Conservation (phyloP, 2,329 filamentous ascomycete species). For the Epichloe elymi region DNA sequence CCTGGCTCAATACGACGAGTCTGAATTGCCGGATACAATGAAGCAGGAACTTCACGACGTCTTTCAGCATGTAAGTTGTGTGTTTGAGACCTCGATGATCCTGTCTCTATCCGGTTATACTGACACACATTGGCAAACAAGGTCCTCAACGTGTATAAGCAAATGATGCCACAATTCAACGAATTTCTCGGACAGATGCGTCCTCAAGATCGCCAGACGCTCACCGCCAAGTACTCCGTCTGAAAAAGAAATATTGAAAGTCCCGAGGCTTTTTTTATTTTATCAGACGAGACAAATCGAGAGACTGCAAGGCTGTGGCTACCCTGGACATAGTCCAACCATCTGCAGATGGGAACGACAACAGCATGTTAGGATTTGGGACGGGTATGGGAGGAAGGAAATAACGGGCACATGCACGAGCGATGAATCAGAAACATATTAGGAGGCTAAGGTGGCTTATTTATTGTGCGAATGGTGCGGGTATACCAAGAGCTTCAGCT, state of each 20-base stretch:
- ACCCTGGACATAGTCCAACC: neutral
- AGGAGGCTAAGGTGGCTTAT: neutral
- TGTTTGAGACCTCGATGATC: neutral
- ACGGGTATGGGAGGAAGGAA: neutral
- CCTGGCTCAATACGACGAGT: conserved; percentile 65
- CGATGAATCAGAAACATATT: neutral
- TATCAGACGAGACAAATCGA: neutral
- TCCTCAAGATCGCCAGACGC: conserved; percentile 34
- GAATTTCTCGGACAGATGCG: conserved; percentile 40
- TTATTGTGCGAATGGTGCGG: conserved; percentile 2
- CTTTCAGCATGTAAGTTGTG: conserved; percentile 57
- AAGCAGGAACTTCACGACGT: conserved; percentile 55
- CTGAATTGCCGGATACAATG: conserved; percentile 44
- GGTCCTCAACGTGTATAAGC: conserved; percentile 42
- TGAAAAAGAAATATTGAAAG: conserved; percentile 10
- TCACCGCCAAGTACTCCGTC: conserved; percentile 35
- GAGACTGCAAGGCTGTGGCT: neutral
- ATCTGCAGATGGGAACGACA: neutral
- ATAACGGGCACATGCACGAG: neutral
- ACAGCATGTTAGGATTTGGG: neutral
- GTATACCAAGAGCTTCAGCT: conserved; percentile 1
- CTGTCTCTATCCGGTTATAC: neutral
- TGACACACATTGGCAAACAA: conserved; percentile 13
- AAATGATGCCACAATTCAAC: conserved; percentile 46
- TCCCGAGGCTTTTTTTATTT: no score